Percentiles rank a stretch among this genome's conserved stretches.
These are phyloP conservation scores for Aspergillus pseudotamarii DNA, from an alignment of 2,329 filamentous ascomycete species.

Conservation along the genomic window DNA sequence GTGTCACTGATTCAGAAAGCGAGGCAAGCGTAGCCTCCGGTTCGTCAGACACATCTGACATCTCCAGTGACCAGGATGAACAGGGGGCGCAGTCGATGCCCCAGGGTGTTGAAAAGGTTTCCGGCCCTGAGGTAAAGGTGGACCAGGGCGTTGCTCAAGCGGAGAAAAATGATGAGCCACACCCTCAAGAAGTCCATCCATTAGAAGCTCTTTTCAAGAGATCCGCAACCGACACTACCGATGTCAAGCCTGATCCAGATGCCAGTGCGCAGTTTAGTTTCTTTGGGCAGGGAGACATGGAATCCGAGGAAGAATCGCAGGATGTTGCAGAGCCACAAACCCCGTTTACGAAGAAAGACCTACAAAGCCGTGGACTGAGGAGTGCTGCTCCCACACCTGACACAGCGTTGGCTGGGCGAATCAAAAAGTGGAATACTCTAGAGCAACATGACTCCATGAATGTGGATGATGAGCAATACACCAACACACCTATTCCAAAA, in stretches of 20 bases:
- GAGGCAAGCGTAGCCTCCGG: slow-evolving; percentile 27
- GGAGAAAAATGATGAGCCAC: slow-evolving; percentile 5
- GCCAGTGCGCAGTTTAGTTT: slow-evolving; percentile 73
- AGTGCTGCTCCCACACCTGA: slow-evolving; percentile 95
- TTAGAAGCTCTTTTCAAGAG: slow-evolving; percentile 92
- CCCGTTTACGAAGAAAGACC: slow-evolving; percentile 78
- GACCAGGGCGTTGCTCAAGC: slow-evolving; percentile 16
- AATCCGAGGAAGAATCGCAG: slow-evolving; percentile 51
- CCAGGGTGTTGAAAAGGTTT: slow-evolving; percentile 5
- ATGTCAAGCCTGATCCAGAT: slow-evolving; percentile 40
- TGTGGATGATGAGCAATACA: slow-evolving; percentile 27
- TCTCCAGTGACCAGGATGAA: slow-evolving; percentile 27
- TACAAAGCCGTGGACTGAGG: slow-evolving; percentile 67
- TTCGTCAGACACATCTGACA: slow-evolving; percentile 31
- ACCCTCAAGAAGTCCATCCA: slow-evolving; percentile 66
- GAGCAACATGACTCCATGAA: slow-evolving; percentile 22
- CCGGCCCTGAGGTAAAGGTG: slow-evolving; percentile 15
- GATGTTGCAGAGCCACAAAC: slow-evolving; percentile 66
- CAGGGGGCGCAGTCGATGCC: slow-evolving; percentile 11
- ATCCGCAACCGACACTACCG: slow-evolving; percentile 48
- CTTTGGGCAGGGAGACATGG: slow-evolving; percentile 63
- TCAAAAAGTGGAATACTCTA: slow-evolving; percentile 31
- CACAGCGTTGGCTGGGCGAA: slow-evolving; percentile 70
- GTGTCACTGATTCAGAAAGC: slow-evolving; percentile 28
- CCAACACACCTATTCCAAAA: slow-evolving; percentile 30